phyloP scores from a whole-genome alignment of 1,284 basidiomycete species.

The Ceratobasidium sp. region DNA sequence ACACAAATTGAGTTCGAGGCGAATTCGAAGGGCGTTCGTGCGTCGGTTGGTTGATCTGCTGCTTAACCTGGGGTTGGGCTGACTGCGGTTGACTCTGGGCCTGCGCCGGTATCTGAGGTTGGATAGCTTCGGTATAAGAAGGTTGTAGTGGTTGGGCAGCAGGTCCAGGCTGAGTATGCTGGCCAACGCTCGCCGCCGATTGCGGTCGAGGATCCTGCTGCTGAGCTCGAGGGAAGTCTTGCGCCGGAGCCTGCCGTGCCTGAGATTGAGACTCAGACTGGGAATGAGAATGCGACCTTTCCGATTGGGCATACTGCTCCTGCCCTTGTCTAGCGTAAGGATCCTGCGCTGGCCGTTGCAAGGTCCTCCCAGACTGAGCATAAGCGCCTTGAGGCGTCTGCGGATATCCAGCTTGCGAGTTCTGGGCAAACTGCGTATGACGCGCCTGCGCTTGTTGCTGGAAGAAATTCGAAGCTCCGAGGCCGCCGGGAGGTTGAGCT shows the following conservation, averaged over 20 bases:
- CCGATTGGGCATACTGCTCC: not conserved
- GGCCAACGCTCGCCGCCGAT: not conserved
- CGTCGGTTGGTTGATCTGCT: not conserved
- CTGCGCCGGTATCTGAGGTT: not conserved
- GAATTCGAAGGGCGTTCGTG: not conserved
- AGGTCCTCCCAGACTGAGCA: not conserved
- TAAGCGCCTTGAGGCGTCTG: not conserved
- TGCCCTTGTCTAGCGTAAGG: not conserved
- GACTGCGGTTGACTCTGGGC: not conserved
- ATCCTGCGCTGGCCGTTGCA: not conserved
- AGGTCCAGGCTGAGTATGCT: not conserved
- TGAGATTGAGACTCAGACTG: not conserved
- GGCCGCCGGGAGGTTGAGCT: not conserved
- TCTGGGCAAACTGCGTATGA: not conserved
- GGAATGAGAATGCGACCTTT: not conserved
- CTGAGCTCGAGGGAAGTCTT: not conserved
- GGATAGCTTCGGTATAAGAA: not conserved
- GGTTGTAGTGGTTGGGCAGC: not conserved
- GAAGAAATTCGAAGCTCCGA: constrained; percentile 8
- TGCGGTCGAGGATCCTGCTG: constrained; percentile 1
- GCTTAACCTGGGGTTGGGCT: not conserved
- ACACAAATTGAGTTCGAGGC: not conserved
- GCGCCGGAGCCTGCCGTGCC: not conserved
- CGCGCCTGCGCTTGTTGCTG: not conserved
- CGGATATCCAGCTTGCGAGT: not conserved